A percentile compares a stretch with the other conserved stretches of the same genome.
Conservation (phyloP, 176 grass and related monocot species). For the Carex pumila region DNA sequence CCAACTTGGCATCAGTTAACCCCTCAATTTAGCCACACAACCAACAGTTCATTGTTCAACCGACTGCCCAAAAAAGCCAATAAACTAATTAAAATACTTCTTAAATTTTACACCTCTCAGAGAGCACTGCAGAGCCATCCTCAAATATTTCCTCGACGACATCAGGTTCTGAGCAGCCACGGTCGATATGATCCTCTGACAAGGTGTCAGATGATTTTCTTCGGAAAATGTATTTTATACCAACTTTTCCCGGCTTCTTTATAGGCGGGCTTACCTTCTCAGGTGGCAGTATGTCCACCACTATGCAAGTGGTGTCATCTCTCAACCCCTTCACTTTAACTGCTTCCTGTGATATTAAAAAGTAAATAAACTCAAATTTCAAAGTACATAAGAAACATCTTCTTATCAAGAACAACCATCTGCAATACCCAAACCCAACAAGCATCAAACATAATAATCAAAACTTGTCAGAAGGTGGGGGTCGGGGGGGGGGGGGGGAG, state of each 20-base stretch:
- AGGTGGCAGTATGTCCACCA: conserved; percentile 78
- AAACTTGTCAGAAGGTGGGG: neutral
- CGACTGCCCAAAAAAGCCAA: neutral
- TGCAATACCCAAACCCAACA: neutral
- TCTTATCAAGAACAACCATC: neutral
- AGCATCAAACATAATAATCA: neutral
- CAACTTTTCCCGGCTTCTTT: conserved; percentile 62
- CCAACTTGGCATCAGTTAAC: neutral
- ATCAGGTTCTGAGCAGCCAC: conserved; percentile 50
- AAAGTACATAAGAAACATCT: neutral
- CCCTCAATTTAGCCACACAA: neutral
- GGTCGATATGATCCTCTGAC: conserved; percentile 50
- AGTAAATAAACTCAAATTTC: neutral
- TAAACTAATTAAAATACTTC: neutral
- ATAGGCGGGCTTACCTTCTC: conserved; percentile 72
- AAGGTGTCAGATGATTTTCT: conserved; percentile 64
- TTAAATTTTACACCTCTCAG: conserved; percentile 21
- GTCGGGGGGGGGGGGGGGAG: neutral
- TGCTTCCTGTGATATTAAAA: conserved; percentile 51
- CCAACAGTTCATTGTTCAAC: neutral
- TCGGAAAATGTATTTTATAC: conserved; percentile 67
- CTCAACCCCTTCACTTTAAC: conserved; percentile 65
- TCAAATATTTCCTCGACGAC: conserved; percentile 48
- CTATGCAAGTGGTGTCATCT: conserved; percentile 93
- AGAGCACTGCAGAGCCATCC: conserved; percentile 36